phyloP scores from a whole-genome alignment of 352 stramenopile species.

The Pythium chondricola region DNA sequence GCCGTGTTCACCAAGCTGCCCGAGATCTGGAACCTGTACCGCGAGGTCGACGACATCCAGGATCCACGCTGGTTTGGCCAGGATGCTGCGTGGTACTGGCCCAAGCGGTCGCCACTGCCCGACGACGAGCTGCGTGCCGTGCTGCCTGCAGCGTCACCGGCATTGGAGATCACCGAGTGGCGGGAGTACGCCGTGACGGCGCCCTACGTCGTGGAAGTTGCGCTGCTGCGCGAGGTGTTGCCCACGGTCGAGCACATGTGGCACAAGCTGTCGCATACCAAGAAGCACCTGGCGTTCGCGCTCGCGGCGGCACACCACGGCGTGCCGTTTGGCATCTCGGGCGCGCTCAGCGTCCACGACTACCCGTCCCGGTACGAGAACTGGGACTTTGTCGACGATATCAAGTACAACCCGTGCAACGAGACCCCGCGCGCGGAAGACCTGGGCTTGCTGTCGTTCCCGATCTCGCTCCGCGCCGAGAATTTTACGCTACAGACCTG shows the following conservation, averaged over 20 bases:
- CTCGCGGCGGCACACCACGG: constrained; percentile 60
- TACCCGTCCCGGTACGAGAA: constrained; percentile 83
- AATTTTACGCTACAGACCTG: constrained; percentile 74
- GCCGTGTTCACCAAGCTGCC: constrained; percentile 77
- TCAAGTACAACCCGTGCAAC: constrained; percentile 72
- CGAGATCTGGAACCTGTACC: constrained; percentile 64
- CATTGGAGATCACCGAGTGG: constrained; percentile 52
- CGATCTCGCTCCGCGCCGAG: constrained; percentile 61
- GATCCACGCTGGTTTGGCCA: constrained; percentile 55
- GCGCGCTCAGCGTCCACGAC: constrained; percentile 67
- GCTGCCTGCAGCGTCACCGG: constrained; percentile 34
- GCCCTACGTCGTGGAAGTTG: constrained; percentile 62
- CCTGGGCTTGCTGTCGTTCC: constrained; percentile 60
- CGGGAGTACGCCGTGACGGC: constrained; percentile 62
- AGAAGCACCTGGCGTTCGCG: constrained; percentile 62
- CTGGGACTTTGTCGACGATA: constrained; percentile 82
- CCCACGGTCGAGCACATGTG: constrained; percentile 43
- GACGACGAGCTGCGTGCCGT: constrained; percentile 28
- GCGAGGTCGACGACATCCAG: constrained; percentile 52
- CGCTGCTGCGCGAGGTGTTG: constrained; percentile 39
- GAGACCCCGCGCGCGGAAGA: constrained; percentile 23
- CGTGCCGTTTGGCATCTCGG: constrained; percentile 49
- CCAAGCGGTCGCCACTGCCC: constrained; percentile 36
- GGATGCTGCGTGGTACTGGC: constrained; percentile 78
- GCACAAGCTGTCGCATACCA: constrained; percentile 35